These are phyloP conservation scores for Linderina pennispora DNA, from an alignment of 192 early-diverging fungal genomes.

Conservation along the genomic window DNA sequence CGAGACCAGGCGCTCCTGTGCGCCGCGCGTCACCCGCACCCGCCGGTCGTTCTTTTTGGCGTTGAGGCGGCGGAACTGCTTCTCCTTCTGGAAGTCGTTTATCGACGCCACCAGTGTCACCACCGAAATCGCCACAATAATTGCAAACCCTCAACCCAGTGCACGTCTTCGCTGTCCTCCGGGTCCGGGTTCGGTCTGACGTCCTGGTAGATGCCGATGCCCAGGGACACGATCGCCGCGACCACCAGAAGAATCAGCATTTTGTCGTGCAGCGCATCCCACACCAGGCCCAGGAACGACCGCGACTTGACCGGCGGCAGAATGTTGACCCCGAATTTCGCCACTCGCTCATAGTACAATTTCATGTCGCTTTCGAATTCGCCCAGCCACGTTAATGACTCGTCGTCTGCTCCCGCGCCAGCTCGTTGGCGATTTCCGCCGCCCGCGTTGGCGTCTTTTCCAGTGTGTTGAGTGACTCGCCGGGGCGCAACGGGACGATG, in stretches of 20 bases:
- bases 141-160: constrained; percentile 88
- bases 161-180: constrained; percentile 45
- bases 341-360: constrained; percentile 50
- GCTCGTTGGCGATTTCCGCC: constrained; percentile 22
- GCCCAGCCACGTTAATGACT: constrained; percentile 24
- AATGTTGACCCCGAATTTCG: constrained; percentile 63
- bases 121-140: constrained; percentile 72
- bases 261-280: constrained; percentile 78
- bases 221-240: constrained; percentile 75
- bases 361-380: constrained; percentile 38
- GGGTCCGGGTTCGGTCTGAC: constrained; percentile 46
- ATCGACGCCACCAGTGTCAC: constrained; percentile 70
- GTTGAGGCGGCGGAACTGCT: constrained; percentile 78
- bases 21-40: constrained; percentile 71
- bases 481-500: constrained; percentile 6
- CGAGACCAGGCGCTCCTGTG: constrained; percentile 60
- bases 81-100: constrained; percentile 84
- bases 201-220: constrained; percentile 77
- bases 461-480: too few species aligned
- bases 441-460: not conserved
- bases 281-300: constrained; percentile 66
- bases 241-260: constrained; percentile 71
- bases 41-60: constrained; percentile 80
- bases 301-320: constrained; percentile 65
- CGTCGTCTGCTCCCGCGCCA: constrained; percentile 26